Percentiles rank a stretch among this genome's conserved stretches.
These are phyloP conservation scores for Flaveria bidentis DNA, from an alignment of 129 eudicot genomes.

Conservation along the genomic window DNA sequence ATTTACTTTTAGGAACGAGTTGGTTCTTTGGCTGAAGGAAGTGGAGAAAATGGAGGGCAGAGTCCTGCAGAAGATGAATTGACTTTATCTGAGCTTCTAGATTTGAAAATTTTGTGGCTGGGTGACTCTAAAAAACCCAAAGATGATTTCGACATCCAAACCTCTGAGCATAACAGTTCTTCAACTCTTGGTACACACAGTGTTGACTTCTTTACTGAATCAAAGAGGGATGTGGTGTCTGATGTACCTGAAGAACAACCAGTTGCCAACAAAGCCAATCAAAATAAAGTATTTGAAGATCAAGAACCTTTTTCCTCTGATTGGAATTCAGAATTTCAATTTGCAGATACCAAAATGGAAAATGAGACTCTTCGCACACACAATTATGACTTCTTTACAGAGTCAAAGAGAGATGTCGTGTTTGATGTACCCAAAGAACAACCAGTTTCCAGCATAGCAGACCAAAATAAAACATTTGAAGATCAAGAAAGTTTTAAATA, in stretches of 20 bases:
- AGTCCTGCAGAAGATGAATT: slow-evolving; percentile 44
- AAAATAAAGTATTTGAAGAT: slow-evolving; percentile 30
- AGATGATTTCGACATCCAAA: slow-evolving; percentile 22
- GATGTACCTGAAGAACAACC: slow-evolving; percentile 39
- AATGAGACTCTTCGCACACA: slow-evolving; percentile 38
- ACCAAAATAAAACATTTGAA: slow-evolving; percentile 31
- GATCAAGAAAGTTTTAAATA: slow-evolving; percentile 38
- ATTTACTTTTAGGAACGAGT: slow-evolving; percentile 59
- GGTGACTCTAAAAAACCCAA: slow-evolving; percentile 45
- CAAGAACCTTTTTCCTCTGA: slow-evolving; percentile 44
- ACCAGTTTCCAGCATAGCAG: slow-evolving; percentile 26
- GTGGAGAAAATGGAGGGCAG: slow-evolving; percentile 46
- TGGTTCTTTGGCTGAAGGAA: slow-evolving; percentile 44
- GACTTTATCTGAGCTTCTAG: slow-evolving; percentile 60
- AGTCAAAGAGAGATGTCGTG: slow-evolving; percentile 21
- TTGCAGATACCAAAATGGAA: slow-evolving; percentile 41
- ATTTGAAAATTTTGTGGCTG: slow-evolving; percentile 57
- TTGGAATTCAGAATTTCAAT: slow-evolving; percentile 71
- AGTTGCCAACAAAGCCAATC: slow-evolving; percentile 21
- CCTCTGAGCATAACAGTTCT: slow-evolving; percentile 38
- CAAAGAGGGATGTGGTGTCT: slow-evolving; percentile 22
- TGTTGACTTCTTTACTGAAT: slow-evolving; percentile 44
- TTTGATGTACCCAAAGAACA: slow-evolving; percentile 37
- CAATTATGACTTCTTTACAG: slow-evolving; percentile 47
- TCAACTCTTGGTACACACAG: slow-evolving; percentile 40